Conservation (phyloP, 306 rosid species). For the Quillaja saponaria region DNA sequence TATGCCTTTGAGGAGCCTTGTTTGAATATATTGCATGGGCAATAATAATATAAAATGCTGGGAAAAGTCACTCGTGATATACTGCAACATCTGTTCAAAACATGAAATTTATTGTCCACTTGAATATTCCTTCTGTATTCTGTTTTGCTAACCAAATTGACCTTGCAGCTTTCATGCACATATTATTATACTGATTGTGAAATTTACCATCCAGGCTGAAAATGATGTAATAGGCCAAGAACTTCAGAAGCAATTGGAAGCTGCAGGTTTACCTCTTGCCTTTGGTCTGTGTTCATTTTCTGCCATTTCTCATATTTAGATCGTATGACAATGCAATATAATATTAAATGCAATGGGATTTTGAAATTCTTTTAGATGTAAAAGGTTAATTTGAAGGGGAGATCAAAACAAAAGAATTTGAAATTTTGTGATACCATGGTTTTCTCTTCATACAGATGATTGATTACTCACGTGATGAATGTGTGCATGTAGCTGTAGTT, state of each 20-base stretch:
- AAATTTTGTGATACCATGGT: too few species aligned
- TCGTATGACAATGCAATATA: background rate
- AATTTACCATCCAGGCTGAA: constrained; percentile 60
- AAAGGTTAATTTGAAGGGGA: background rate
- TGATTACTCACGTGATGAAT: background rate
- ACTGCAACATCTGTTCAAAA: background rate
- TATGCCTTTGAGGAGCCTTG: too few species aligned
- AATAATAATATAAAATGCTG: background rate
- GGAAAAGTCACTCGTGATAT: background rate
- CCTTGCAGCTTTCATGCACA: background rate
- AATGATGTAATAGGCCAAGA: constrained; percentile 80
- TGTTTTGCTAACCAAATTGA: background rate
- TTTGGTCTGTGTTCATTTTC: constrained; percentile 6
- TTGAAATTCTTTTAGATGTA: background rate
- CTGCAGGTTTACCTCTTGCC: constrained; percentile 64
- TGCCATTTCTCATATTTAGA: constrained; percentile 5
- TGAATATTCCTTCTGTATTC: background rate
- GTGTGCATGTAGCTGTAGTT: background rate
- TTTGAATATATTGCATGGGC: too few species aligned
- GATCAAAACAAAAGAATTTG: background rate
- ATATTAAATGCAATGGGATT: constrained; percentile 9
- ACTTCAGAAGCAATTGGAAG: constrained; percentile 87
- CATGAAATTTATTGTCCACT: too few species aligned
- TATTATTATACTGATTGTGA: constrained; percentile 10
- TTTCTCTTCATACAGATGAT: background rate